phyloP scores from a whole-genome alignment of 1,139 yeast genomes.

The Pichia sp. region DNA sequence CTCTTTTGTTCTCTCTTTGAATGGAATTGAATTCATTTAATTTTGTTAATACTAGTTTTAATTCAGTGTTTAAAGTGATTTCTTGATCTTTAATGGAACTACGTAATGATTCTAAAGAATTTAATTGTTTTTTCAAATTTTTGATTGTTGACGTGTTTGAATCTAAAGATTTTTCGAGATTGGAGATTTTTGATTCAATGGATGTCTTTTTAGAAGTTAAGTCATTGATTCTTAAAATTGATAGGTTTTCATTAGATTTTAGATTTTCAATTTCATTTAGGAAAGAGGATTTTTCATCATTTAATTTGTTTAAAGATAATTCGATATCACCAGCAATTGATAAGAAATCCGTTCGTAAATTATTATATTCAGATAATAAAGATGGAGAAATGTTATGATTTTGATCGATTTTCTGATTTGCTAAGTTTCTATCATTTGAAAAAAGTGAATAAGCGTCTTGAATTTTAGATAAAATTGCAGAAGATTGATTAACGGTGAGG shows the following conservation, averaged over 20 bases:
- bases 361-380: constrained; percentile 49
- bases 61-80: constrained; percentile 51
- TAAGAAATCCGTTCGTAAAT: constrained; percentile 51
- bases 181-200: constrained; percentile 31
- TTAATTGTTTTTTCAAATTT: constrained; percentile 37
- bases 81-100: constrained; percentile 46
- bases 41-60: constrained; percentile 54
- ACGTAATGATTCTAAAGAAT: constrained; percentile 38
- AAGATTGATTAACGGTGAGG: constrained; percentile 35
- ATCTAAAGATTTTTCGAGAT: constrained; percentile 30
- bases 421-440: constrained; percentile 41
- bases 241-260: constrained; percentile 40
- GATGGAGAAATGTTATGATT: constrained; percentile 7
- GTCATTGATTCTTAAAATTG: constrained; percentile 36
- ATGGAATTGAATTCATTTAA: constrained; percentile 70
- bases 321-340: constrained; percentile 53
- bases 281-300: constrained; percentile 42
- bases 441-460: constrained; percentile 32
- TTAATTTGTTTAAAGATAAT: constrained; percentile 43
- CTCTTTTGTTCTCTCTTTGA: constrained; percentile 69
- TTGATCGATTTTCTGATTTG: constrained; percentile 32
- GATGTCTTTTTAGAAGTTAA: constrained; percentile 34
- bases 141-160: constrained; percentile 30
- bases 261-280: constrained; percentile 36
- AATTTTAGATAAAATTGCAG: constrained; percentile 44